Percentiles rank a stretch among this genome's conserved stretches.
Evolutionary conservation across 345 rosid genomes (phyloP).

Genomic region (Eucalyptus urophylla): DNA sequence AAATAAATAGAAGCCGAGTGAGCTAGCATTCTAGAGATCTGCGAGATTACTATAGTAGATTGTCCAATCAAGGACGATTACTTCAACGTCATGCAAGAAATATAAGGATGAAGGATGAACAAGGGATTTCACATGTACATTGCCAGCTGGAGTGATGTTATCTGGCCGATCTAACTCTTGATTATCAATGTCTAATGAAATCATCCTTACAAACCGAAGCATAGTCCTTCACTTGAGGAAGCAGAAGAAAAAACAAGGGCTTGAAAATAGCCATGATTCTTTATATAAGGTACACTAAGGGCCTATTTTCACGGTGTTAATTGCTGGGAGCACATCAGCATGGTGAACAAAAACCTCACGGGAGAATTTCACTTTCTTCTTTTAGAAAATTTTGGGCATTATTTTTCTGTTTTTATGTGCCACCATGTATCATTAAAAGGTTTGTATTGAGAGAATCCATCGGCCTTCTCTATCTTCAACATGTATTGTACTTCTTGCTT

Average conservation of each 20-base stretch:
- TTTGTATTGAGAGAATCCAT: not conserved
- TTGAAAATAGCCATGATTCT: too few relatives aligned
- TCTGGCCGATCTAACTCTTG: too few relatives aligned
- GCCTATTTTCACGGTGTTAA: not conserved
- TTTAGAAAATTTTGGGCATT: not conserved
- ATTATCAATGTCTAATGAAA: not conserved
- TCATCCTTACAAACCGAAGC: not conserved
- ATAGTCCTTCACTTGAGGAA: not conserved
- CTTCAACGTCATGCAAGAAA: too few relatives aligned
- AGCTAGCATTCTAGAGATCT: too few relatives aligned
- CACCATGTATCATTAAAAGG: not conserved
- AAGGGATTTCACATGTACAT: too few relatives aligned
- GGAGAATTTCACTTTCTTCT: not conserved
- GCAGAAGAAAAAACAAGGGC: not conserved
- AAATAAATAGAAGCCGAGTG: too few relatives aligned
- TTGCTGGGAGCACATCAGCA: not conserved
- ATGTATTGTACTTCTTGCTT: not conserved
- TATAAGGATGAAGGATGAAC: too few relatives aligned
- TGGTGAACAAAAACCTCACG: not conserved
- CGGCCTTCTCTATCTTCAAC: not conserved
- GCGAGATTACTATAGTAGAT: too few relatives aligned
- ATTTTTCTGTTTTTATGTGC: not conserved
- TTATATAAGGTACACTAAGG: too few relatives aligned
- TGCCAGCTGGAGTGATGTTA: not conserved
- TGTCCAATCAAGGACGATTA: not conserved